Conservation (phyloP, 1,139 yeast genomes). For the Pichia kudriavzevii region DNA sequence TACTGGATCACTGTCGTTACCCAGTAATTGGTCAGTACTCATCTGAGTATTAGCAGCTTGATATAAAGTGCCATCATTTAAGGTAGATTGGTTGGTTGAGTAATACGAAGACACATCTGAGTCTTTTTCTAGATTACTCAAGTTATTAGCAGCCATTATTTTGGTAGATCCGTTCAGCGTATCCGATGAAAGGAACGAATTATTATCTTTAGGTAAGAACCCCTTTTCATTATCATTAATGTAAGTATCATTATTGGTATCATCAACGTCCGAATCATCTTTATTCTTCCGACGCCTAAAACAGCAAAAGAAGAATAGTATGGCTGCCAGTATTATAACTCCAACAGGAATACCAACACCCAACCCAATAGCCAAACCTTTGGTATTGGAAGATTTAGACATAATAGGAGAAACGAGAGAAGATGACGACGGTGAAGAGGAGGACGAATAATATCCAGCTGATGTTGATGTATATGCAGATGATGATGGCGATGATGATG, state of each 20-base stretch:
- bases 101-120: slow-evolving; percentile 25
- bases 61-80: slow-evolving; percentile 14
- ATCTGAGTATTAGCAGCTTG: slow-evolving; percentile 12
- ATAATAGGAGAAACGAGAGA: not conserved
- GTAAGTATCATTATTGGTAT: slow-evolving; percentile 27
- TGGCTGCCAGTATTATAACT: slow-evolving; percentile 38
- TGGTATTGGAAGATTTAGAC: slow-evolving; percentile 25
- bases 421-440: slow-evolving; percentile 15
- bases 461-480: not conserved
- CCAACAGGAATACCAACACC: slow-evolving; percentile 78
- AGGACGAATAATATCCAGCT: too few relatives aligned
- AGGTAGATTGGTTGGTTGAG: slow-evolving; percentile 20
- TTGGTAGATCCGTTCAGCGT: too few relatives aligned
- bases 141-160: slow-evolving; percentile 42
- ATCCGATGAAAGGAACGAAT: too few relatives aligned
- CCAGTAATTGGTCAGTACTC: slow-evolving; percentile 13
- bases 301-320: slow-evolving; percentile 55
- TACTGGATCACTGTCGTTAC: too few relatives aligned
- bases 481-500: slow-evolving; percentile 1
- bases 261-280: slow-evolving; percentile 25
- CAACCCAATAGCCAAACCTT: slow-evolving; percentile 70
- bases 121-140: slow-evolving; percentile 34
- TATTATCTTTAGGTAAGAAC: slow-evolving; percentile 28
- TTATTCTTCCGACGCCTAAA: slow-evolving; percentile 36
- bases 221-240: not conserved